These are phyloP conservation scores for Tolypocladium endophyticum DNA, from an alignment of 2,329 filamentous ascomycete species.

Conservation along the genomic window DNA sequence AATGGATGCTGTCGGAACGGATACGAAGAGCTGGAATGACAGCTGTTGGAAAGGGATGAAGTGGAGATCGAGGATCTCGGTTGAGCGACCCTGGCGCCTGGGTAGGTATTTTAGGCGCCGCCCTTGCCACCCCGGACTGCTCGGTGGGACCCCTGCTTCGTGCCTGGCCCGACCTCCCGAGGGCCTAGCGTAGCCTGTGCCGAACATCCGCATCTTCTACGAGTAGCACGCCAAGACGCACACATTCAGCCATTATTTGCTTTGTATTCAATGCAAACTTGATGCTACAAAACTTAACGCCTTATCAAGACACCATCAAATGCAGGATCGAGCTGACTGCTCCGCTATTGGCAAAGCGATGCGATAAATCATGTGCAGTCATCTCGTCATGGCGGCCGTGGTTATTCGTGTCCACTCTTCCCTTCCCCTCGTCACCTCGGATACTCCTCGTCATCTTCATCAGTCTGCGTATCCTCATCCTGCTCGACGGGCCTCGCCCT, in stretches of 20 bases:
- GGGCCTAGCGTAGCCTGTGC: not conserved
- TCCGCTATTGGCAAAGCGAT: not conserved
- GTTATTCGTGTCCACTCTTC: too few relatives aligned
- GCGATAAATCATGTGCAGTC: not conserved
- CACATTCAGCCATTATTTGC: too few relatives aligned
- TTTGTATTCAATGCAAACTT: not conserved
- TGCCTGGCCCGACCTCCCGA: not conserved
- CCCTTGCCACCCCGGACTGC: not conserved
- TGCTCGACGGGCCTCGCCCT: constrained; percentile 6
- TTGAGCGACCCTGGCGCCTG: not conserved
- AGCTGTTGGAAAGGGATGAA: not conserved
- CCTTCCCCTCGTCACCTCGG: constrained; percentile 1
- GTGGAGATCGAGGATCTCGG: not conserved
- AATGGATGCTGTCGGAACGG: not conserved
- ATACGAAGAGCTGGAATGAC: not conserved
- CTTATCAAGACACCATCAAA: not conserved
- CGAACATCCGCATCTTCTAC: not conserved
- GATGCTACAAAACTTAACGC: not conserved
- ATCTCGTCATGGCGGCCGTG: not conserved
- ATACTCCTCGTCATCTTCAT: constrained; percentile 15
- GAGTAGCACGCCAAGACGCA: not conserved
- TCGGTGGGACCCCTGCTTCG: not conserved
- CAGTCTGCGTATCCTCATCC: constrained; percentile 13
- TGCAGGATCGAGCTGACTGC: not conserved
- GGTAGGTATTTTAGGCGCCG: not conserved